phyloP scores from a whole-genome alignment of 2,329 filamentous ascomycete species.

The Paradendryphiella salina region DNA sequence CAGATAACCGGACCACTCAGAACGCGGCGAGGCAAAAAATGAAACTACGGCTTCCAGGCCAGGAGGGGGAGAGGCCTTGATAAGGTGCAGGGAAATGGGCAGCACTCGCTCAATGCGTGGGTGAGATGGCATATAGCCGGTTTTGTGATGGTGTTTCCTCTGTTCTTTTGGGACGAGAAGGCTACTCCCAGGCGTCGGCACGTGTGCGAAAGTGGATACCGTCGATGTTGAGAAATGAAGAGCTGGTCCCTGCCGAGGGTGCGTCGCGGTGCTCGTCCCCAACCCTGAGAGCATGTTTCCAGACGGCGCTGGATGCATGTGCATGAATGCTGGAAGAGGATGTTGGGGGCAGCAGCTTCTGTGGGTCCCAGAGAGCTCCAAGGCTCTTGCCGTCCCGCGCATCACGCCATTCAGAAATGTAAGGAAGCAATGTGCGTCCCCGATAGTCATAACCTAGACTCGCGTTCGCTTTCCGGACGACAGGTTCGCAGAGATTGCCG shows the following conservation, averaged over 20 bases:
- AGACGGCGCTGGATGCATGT: no score
- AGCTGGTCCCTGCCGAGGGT: no score
- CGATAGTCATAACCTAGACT: no score
- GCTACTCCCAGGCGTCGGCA: conserved; percentile 6
- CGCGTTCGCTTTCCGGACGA: background rate
- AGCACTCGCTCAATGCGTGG: conserved; percentile 3
- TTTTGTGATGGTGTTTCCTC: conserved; percentile 15
- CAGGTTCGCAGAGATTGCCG: background rate
- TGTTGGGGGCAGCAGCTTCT: conserved; percentile 2
- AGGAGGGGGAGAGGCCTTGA: conserved; percentile 32
- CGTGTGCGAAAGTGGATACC: conserved; percentile 6
- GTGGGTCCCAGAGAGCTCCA: conserved; percentile 7
- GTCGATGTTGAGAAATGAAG: background rate
- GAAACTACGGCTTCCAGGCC: conserved; percentile 14
- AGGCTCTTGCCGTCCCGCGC: conserved; percentile 15
- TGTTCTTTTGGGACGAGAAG: conserved; percentile 9
- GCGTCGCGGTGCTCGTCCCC: no score
- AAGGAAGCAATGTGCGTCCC: no score
- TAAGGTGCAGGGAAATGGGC: conserved; percentile 13
- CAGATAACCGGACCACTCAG: conserved; percentile 4
- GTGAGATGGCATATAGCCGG: conserved; percentile 21
- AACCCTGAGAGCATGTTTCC: no score
- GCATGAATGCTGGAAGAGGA: conserved; percentile 8
- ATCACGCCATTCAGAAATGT: conserved; percentile 12
- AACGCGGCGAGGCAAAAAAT: conserved; percentile 1